Percentiles rank a stretch among this genome's conserved stretches.
Evolutionary conservation across 306 rosid genomes (phyloP).

Genomic region (Inga laurina): DNA sequence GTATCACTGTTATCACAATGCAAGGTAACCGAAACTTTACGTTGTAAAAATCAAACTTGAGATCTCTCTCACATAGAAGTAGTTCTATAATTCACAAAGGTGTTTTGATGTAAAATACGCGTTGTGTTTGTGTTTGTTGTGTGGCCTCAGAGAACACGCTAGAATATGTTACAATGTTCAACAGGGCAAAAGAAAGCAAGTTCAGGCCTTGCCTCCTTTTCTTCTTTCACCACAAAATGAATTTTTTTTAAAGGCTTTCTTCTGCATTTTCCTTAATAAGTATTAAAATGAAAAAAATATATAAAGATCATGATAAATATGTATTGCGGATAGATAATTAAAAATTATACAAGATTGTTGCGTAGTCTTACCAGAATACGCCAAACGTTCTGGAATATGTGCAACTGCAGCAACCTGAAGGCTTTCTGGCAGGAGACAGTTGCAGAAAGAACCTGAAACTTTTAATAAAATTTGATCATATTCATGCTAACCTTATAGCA

Average conservation of each 20-base stretch:
- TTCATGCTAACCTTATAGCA: neutral
- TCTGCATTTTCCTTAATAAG: neutral
- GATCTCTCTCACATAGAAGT: slow-evolving; percentile 9
- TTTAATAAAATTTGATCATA: slow-evolving; percentile 37
- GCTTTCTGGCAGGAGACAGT: slow-evolving; percentile 92
- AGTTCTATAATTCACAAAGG: slow-evolving; percentile 11
- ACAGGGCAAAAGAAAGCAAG: slow-evolving; percentile 4
- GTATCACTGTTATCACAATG: neutral
- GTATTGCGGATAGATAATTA: neutral
- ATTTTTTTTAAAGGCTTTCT: neutral
- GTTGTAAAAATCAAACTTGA: slow-evolving; percentile 3
- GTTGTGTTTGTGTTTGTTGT: neutral
- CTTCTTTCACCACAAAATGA: neutral
- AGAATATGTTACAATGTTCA: neutral
- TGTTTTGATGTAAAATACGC: slow-evolving; percentile 7
- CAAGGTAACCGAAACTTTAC: neutral
- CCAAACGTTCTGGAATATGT: slow-evolving; percentile 75
- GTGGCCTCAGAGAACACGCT: neutral
- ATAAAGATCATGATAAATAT: neutral
- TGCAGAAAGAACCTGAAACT: slow-evolving; percentile 90
- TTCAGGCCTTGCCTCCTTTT: neutral
- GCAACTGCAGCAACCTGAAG: slow-evolving; percentile 77
- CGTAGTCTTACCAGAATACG: slow-evolving; percentile 62
- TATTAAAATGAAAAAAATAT: neutral
- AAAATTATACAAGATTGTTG: neutral